Percentiles rank a stretch among this genome's conserved stretches.
Evolutionary conservation across 75 land plant genomes (phyloP).

Genomic region (Pinus taeda): DNA sequence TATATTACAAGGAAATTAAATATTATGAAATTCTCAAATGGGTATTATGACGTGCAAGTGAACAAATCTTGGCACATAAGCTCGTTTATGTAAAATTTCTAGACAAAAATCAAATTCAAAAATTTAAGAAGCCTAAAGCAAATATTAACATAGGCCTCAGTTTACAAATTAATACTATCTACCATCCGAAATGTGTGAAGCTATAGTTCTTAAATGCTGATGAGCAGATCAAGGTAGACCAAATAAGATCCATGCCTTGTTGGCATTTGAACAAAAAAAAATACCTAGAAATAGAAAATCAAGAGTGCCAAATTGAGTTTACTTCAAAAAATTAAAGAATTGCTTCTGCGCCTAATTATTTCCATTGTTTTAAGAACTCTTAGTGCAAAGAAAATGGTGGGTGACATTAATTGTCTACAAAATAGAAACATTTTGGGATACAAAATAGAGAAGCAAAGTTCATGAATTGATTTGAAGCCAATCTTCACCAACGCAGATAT

Average conservation of each 20-base stretch:
- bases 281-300: neutral
- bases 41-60: too few species aligned
- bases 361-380: neutral
- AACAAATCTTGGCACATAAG: too few species aligned
- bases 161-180: too few species aligned
- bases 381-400: neutral
- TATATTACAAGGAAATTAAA: too few species aligned
- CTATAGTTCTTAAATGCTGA: neutral
- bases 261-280: neutral
- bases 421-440: neutral
- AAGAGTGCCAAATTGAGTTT: neutral
- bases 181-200: neutral
- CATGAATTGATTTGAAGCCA: neutral
- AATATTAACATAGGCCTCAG: too few species aligned
- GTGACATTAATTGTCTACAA: slow-evolving; percentile 1
- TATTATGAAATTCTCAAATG: too few species aligned
- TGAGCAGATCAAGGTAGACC: neutral
- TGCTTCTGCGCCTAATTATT: neutral
- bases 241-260: neutral
- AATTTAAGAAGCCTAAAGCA: too few species aligned
- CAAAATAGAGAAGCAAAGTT: neutral
- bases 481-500: neutral
- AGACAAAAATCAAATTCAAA: too few species aligned
- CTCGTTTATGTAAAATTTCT: too few species aligned
- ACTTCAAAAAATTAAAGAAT: neutral